Percentiles rank a stretch among this genome's conserved stretches.
phyloP scores from a whole-genome alignment of 805 yeast genomes.

The Tetrapisispora iriomotensis region DNA sequence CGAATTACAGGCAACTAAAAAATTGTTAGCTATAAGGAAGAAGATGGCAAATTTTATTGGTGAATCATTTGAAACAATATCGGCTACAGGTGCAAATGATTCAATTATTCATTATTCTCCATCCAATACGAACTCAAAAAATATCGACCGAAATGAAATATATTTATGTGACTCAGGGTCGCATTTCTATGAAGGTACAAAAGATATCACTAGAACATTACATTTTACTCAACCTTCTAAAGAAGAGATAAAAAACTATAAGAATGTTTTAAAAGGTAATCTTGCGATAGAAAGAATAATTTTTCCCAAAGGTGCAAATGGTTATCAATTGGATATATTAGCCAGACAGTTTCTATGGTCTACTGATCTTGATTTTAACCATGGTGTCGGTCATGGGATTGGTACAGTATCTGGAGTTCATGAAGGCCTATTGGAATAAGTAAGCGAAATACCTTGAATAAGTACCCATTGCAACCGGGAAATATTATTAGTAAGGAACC shows the following conservation, averaged over 20 bases:
- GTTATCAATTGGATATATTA: conserved; percentile 64
- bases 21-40: conserved; percentile 45
- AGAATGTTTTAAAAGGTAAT: conserved; percentile 86
- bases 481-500: conserved; percentile 86
- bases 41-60: conserved; percentile 49
- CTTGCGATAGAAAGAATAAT: conserved; percentile 73
- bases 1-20: conserved; percentile 57
- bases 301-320: conserved; percentile 69
- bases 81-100: conserved; percentile 66
- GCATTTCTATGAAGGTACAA: conserved; percentile 88
- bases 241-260: conserved; percentile 58
- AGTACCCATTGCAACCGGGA: conserved; percentile 53
- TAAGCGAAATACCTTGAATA: conserved; percentile 36
- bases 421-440: conserved; percentile 89
- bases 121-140: conserved; percentile 42
- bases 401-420: conserved; percentile 87
- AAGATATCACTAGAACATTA: conserved; percentile 86
- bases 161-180: conserved; percentile 74
- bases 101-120: conserved; percentile 72
- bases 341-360: conserved; percentile 80
- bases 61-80: conserved; percentile 63
- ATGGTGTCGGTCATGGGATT: conserved; percentile 96
- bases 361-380: conserved; percentile 75
- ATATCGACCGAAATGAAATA: conserved; percentile 55
- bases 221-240: conserved; percentile 50